These are phyloP conservation scores for Gaultheria prostrata DNA, from an alignment of 148 eudicot species.

Conservation along the genomic window DNA sequence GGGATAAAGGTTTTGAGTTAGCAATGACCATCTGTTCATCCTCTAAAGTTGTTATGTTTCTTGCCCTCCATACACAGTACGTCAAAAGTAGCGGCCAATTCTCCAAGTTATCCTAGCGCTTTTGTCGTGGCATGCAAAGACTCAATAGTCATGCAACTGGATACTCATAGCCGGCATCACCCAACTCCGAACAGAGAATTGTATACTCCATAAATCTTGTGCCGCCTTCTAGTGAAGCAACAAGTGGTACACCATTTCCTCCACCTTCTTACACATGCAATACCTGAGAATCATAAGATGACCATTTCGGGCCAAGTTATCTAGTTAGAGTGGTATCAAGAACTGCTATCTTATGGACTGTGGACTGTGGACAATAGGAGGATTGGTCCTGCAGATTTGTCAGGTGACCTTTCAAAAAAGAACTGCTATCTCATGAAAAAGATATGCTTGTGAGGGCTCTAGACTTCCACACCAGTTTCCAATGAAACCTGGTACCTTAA, in stretches of 20 bases:
- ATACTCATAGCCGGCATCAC: not conserved
- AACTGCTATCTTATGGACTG: not conserved
- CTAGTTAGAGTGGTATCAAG: not conserved
- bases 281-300: not conserved
- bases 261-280: not conserved
- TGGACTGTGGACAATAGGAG: not conserved
- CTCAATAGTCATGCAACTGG: not conserved
- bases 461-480: not conserved
- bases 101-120: not conserved
- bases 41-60: not conserved
- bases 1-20: not conserved
- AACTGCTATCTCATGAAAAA: not conserved
- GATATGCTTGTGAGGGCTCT: not conserved
- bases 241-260: not conserved
- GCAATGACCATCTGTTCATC: not conserved
- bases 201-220: not conserved
- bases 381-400: not conserved
- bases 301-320: not conserved
- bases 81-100: not conserved
- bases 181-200: not conserved
- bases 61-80: too few relatives aligned
- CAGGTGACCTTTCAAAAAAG: not conserved
- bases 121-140: not conserved
- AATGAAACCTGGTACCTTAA: not conserved
- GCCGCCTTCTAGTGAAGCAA: not conserved